Percentiles rank a stretch among this genome's conserved stretches.
Evolutionary conservation across 2,329 filamentous ascomycete genomes (phyloP).

Genomic region (Aschersonia sp.): DNA sequence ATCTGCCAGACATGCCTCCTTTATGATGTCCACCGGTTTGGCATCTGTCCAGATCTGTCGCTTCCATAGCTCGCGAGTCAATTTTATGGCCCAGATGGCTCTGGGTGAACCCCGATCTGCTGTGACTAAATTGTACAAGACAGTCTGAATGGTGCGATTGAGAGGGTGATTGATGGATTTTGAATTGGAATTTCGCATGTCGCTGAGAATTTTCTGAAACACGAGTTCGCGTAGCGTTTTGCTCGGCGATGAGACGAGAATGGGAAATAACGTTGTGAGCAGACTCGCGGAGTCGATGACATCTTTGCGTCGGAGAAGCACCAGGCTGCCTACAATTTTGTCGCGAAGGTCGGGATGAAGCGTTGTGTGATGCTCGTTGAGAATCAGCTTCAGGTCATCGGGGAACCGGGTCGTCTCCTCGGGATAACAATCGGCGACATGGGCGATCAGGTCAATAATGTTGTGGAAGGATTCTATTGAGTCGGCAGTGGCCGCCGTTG

Average conservation of each 20-base stretch:
- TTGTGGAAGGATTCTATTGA: constrained; percentile 78
- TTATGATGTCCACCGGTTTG: constrained; percentile 96
- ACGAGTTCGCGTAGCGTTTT: constrained; percentile 75
- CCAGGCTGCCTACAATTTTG: constrained; percentile 84
- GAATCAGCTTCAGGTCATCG: constrained; percentile 64
- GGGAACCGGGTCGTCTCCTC: constrained; percentile 65
- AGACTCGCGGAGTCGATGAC: constrained; percentile 74
- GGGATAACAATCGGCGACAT: constrained; percentile 88
- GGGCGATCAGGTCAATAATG: constrained; percentile 83
- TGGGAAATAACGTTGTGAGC: constrained; percentile 84
- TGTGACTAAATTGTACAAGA: constrained; percentile 81
- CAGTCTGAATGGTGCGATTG: constrained; percentile 85
- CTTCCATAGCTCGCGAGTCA: constrained; percentile 92
- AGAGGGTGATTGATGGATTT: constrained; percentile 84
- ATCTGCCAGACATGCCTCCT: constrained; percentile 74
- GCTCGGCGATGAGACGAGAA: constrained; percentile 81
- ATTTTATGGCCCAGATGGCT: constrained; percentile 88
- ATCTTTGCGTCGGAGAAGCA: constrained; percentile 79
- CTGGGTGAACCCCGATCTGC: constrained; percentile 75
- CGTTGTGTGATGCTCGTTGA: constrained; percentile 68
- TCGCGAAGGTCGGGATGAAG: constrained; percentile 78
- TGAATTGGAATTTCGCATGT: constrained; percentile 74
- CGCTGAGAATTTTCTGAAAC: constrained; percentile 80
- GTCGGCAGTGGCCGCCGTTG: constrained; percentile 60
- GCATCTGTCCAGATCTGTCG: constrained; percentile 91